phyloP scores from a whole-genome alignment of 768 basidiomycete genomes.

The Russula sp. region DNA sequence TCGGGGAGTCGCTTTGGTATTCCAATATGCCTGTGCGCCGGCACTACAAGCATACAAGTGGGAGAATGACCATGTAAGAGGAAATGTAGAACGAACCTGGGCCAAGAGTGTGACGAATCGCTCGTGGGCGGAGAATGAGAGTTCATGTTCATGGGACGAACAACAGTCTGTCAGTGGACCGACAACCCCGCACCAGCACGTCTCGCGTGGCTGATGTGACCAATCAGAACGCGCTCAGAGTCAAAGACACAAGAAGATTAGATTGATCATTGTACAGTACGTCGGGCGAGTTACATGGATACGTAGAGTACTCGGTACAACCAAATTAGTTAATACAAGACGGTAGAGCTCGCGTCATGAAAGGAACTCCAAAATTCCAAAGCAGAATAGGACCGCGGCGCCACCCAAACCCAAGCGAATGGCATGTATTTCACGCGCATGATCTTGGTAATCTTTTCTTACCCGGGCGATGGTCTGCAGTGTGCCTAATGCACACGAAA shows the following conservation, averaged over 20 bases:
- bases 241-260: background rate
- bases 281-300: background rate
- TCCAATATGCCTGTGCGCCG: background rate
- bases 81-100: background rate
- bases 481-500: constrained; percentile 8
- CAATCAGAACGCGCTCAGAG: background rate
- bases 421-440: constrained; percentile 3
- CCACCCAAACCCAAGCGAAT: constrained; percentile 7
- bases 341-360: background rate
- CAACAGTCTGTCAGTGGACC: no score
- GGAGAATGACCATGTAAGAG: background rate
- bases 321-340: background rate
- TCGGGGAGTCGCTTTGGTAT: background rate
- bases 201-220: background rate
- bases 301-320: constrained; percentile 1
- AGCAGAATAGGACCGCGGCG: constrained; percentile 2
- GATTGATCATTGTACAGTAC: background rate
- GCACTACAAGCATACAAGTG: background rate
- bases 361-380: constrained; percentile 7
- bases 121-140: background rate
- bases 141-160: background rate
- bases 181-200: no score
- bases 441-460: constrained; percentile 10
- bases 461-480: constrained; percentile 8
- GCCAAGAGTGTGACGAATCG: background rate